Evolutionary conservation across 495 filamentous ascomycete species (phyloP).

Genomic region (Neurospora discreta): DNA sequence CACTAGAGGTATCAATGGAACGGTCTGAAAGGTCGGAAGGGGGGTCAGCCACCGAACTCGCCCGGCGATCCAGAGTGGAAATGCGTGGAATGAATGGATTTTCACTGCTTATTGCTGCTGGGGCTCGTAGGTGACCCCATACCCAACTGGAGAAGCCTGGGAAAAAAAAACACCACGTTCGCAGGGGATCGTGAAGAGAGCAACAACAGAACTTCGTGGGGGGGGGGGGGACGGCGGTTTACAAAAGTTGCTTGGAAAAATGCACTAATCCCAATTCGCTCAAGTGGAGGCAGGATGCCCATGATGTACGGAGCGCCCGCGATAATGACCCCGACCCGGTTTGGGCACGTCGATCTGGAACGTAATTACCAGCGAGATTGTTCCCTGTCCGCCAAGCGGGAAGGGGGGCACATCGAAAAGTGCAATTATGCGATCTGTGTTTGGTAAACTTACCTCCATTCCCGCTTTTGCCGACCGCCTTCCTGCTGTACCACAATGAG

Average conservation of each 20-base stretch:
- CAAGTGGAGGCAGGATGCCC: constrained; percentile 8
- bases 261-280: constrained; percentile 2
- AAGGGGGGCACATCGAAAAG: background rate
- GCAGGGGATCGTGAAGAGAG: too few species aligned
- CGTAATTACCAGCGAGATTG: constrained; percentile 6
- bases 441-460: background rate
- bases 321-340: constrained; percentile 4
- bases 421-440: background rate
- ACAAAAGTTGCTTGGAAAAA: background rate
- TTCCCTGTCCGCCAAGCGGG: background rate
- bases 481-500: background rate
- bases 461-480: background rate
- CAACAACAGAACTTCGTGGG: background rate
- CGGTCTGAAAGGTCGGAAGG: background rate
- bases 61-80: background rate
- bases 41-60: background rate
- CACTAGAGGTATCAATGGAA: background rate
- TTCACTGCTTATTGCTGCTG: background rate
- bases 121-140: background rate
- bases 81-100: background rate
- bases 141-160: background rate
- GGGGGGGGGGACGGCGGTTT: constrained; percentile 1
- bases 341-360: constrained; percentile 6
- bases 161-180: background rate
- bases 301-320: constrained; percentile 17